Base-by-base conservation (phyloP, 805 yeast genomes). In the Kuraishia molischiana region DNA sequence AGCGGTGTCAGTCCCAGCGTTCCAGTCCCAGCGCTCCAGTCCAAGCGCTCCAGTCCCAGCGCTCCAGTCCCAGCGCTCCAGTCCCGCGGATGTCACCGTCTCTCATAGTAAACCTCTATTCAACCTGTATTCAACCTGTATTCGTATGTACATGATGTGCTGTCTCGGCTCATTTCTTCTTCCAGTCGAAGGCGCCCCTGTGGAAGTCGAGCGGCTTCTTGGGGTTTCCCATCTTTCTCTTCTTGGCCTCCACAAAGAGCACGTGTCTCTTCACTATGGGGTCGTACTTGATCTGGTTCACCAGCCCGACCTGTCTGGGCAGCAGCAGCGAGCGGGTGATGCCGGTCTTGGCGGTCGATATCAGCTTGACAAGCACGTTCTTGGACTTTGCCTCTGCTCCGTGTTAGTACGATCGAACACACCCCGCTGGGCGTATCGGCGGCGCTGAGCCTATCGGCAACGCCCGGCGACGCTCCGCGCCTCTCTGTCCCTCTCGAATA, bases 281-380 rank as follows among this genome's bases (percentile, higher is more conserved):
- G 54, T 86, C 96, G 53, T 86, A 86, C 50, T 92, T 74, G 24
- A 89, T 80, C 53, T 86, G 92, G 35, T 76, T 77, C 44, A 90
- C 78, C 40, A 75, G 67, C 35, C 85, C 84, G 3, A 94, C 77
- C 38, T 84, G 77, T 65, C 96, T 79, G 36, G 87, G 92, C 34
- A 89, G 74, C 37, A 77, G 67, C 46, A 87, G 74, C 56, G 87
- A 80, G 54, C 94, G 77, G 55, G 77, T 77, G 59, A 70, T 85
- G 1, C 97, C 97, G 1, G 97, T 89, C 49, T 81, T 75, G 14
- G 97, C 97, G 2, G 92, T 72, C 2, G 97, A 90, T 2, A 89
- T 66, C 44, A 90, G 72, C 59, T 86, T 85, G 41, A 90, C 81
- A 53, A 89, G 78, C 3, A 95, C 82, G 48, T 78, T 78, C 52